Percentiles rank a stretch among this genome's conserved stretches.
Conservation (phyloP, 164 flowering plant genomes). For the Magnolia officinalis region DNA sequence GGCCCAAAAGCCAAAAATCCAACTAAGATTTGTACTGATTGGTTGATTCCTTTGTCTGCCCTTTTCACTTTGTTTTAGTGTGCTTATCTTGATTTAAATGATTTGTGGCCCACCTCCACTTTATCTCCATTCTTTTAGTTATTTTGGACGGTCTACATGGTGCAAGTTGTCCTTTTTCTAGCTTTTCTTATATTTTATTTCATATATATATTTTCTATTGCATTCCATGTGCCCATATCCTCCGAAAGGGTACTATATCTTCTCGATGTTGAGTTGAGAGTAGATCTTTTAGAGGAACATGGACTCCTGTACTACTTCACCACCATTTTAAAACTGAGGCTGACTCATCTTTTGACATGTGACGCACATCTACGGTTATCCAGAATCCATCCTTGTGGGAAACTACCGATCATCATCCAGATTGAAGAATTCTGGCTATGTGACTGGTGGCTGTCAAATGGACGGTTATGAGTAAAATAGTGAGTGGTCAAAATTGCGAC, state of each 20-base stretch:
- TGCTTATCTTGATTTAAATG: constrained; percentile 4
- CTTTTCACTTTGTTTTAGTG: background rate
- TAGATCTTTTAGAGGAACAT: too few species aligned
- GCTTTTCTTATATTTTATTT: background rate
- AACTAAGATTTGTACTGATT: background rate
- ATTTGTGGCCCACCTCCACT: background rate
- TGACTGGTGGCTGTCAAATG: too few species aligned
- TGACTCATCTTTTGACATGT: too few species aligned
- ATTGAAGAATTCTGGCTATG: too few species aligned
- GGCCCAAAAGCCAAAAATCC: background rate
- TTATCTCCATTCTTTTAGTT: background rate
- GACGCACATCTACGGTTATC: too few species aligned
- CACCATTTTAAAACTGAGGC: too few species aligned
- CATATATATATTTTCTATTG: background rate
- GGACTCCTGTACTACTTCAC: too few species aligned
- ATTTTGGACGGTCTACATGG: background rate
- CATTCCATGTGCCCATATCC: background rate
- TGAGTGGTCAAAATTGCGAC: too few species aligned
- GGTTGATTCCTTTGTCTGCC: background rate
- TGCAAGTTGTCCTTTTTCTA: background rate
- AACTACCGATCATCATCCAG: too few species aligned
- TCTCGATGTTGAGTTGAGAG: background rate
- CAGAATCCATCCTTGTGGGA: too few species aligned
- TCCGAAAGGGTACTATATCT: background rate
- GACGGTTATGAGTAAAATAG: too few species aligned